Base-by-base conservation (phyloP, 441 rosid genomes). In the Kokia cookei region DNA sequence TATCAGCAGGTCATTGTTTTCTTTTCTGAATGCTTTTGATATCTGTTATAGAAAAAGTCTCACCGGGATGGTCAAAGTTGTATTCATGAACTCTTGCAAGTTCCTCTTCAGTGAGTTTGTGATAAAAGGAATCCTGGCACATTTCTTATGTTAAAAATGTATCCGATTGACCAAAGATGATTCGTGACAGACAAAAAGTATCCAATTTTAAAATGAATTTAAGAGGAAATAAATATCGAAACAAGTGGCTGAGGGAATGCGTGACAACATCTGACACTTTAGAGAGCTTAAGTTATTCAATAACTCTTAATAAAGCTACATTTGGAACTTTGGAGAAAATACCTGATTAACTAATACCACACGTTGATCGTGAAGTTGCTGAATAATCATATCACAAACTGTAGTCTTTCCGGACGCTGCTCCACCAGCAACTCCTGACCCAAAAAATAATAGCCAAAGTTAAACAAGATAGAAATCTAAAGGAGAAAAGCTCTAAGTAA, bases 1-100 rank as follows among this genome's bases (percentile, higher is more conserved):
- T 40, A 40, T 17, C 17, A 54, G 63, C 17, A 48, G 32, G 54
- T 54, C 65, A 66, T 29, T 27, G 24, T 58, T 50, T 37, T 37
- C 54, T 67, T 50, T 37, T 37, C 54, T 67, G 54, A 35, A 65
- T 26, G 68, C 14, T 37, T 57, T 17, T 55, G 54, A 64, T 60
- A 17, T 61, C 64, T 32, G 43, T 61, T 43, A 51, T 17, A 57
- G 71, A 82, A 79, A 78, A 81, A 78, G 72, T 75, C 97, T 91
- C 86, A 96, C 99, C 98, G 55, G 98, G 98, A 88, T 93, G 99
- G 82, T 96, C 99, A 87, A 93, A 96, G 84, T 96, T 96, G 90
- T 93, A 96, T 75, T 96, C 99, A 77, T 90, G 90, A 77, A 96
- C 98, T 79, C 83, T 82, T 29, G 83, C 74, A 82, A 96, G 91